phyloP scores from a whole-genome alignment of 2,329 filamentous ascomycete genomes.

The Pseudogymnoascus sp. region DNA sequence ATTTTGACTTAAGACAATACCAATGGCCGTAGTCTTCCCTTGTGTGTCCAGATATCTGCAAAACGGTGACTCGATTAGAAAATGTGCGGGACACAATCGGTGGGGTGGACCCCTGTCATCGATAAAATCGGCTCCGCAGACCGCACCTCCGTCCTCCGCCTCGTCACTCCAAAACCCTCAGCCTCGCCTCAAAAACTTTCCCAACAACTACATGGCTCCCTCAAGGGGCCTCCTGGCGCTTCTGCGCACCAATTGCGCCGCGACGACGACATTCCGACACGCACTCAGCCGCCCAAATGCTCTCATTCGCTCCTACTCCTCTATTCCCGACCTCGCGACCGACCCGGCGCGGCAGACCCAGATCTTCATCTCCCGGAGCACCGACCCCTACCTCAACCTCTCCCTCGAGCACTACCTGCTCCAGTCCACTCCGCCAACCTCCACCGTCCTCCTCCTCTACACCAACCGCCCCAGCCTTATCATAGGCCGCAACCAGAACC shows the following conservation, averaged over 20 bases:
- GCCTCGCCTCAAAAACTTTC: background rate
- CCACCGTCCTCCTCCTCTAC: slow-evolving; percentile 78
- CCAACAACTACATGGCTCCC: slow-evolving; percentile 22
- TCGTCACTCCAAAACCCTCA: background rate
- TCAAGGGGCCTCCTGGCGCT: slow-evolving; percentile 21
- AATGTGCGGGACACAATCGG: slow-evolving; percentile 8
- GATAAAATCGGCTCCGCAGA: slow-evolving; percentile 7
- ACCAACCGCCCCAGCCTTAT: slow-evolving; percentile 80
- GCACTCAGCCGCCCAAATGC: background rate
- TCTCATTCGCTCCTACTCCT: background rate
- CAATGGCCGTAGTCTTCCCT: slow-evolving; percentile 6
- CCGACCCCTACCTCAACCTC: slow-evolving; percentile 79
- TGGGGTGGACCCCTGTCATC: slow-evolving; percentile 10
- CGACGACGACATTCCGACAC: background rate
- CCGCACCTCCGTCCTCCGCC: background rate
- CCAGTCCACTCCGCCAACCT: slow-evolving; percentile 60
- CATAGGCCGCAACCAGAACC: slow-evolving; percentile 94
- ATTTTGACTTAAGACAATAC: background rate
- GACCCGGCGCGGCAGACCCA: slow-evolving; percentile 45
- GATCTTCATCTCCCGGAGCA: slow-evolving; percentile 61
- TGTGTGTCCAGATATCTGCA: slow-evolving; percentile 2
- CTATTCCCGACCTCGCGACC: slow-evolving; percentile 15
- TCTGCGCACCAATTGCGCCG: slow-evolving; percentile 11
- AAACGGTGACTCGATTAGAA: slow-evolving; percentile 12
- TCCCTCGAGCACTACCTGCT: slow-evolving; percentile 89